Percentiles rank a stretch among this genome's conserved stretches.
Conservation (phyloP, 768 basidiomycete species). For the Clitopilus hobsonii region DNA sequence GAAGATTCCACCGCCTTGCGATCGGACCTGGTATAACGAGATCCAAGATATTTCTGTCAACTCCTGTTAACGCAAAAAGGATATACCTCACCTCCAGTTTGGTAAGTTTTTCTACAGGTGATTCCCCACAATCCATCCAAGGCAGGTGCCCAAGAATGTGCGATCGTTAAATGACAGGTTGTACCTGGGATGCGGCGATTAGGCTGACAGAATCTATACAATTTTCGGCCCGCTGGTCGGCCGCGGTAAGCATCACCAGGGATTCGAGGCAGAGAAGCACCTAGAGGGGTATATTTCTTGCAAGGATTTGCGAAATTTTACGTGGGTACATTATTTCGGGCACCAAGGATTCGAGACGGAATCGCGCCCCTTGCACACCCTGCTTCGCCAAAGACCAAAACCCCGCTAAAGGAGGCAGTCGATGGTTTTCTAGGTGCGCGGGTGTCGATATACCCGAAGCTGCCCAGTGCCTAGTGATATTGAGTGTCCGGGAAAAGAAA, state of each 20-base stretch:
- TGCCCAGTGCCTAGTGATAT: background rate
- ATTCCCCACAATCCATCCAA: background rate
- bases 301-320: background rate
- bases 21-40: background rate
- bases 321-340: background rate
- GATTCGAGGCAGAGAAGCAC: background rate
- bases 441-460: background rate
- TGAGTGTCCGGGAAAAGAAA: background rate
- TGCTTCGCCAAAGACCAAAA: background rate
- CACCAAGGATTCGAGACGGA: constrained; percentile 1
- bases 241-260: background rate
- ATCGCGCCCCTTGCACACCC: background rate
- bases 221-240: background rate
- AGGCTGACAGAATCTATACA: background rate
- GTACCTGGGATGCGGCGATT: background rate
- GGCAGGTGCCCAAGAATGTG: background rate
- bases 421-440: too few species aligned
- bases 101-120: background rate
- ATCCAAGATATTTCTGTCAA: background rate
- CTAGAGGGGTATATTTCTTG: background rate
- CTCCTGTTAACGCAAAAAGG: background rate
- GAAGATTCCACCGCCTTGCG: background rate
- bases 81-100: background rate
- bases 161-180: background rate
- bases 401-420: background rate